Evolutionary conservation across 169 alveolate genomes (phyloP), one percentile per base, ranked within the genome.

Genomic region (Plasmodium coatneyi): DNA sequence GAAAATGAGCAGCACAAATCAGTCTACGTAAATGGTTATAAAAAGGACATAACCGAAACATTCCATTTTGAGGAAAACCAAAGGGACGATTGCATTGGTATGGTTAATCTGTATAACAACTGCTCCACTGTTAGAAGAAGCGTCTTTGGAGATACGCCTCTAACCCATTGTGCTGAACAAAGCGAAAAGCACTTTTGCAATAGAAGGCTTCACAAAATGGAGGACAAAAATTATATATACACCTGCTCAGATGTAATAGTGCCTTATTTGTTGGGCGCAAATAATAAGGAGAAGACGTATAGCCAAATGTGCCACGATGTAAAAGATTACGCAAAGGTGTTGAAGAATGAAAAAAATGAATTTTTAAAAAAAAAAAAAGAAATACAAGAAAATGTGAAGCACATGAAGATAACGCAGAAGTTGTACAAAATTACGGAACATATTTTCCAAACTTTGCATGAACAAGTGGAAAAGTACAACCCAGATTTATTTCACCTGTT

Each of bases 241-340:
- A 84, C 92, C 9, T 84, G 92, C 46, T 84, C 92, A 72, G 92
- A 84, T 46, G 74, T 84, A 52, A 32, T 84, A 28, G 34, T 84
- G 43, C 92, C 92, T 19, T 84, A 84, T 84, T 84, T 84, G 41
- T 84, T 84, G 56, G 56, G 81, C 30, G 74, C 84, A 36, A 84
- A 49, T 0, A 52, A 84, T 71, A 54, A 74, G 41, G 78, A 32
- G 34, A 72, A 72, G 19, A 46, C 83, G 41, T 46, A 84, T 25
- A n/a, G 19, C 39, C 43, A 84, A 7, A 32, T 72, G 70, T 84
- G 92, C 78, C 25, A 84, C 60, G 16, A 84, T 41, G 36, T 84
- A 32, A 49, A 34, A 5, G 80, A 46, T 74, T 84, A 84, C 60
- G 36, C 80, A 34, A 46, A 71, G 3, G 22, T 84, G 25, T 71